phyloP scores from a whole-genome alignment of 257 asterid species.

The Parsonsia alboflavescens region DNA sequence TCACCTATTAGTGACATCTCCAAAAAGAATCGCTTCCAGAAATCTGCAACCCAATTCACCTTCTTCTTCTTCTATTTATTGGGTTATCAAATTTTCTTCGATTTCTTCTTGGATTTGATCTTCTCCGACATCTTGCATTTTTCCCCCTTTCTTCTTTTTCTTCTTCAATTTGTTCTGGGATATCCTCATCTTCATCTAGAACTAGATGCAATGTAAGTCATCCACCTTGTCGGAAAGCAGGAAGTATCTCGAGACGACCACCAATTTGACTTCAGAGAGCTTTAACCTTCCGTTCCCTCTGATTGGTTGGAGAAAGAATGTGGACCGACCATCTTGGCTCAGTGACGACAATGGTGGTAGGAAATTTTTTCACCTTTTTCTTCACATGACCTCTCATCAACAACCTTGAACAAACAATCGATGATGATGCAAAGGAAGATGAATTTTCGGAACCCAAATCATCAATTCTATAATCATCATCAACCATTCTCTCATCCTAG shows the following conservation, averaged over 20 bases:
- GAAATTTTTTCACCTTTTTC: constrained; percentile 20
- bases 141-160: constrained; percentile 6
- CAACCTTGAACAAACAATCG: background rate
- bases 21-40: too few species aligned
- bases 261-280: constrained; percentile 27
- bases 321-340: too few species aligned
- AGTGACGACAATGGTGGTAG: constrained; percentile 29
- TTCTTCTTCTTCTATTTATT: background rate
- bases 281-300: too few species aligned
- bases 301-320: too few species aligned
- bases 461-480: too few species aligned
- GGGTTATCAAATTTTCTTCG: too few species aligned
- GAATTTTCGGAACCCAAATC: background rate
- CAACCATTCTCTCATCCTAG: too few species aligned
- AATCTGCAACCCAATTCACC: constrained; percentile 18
- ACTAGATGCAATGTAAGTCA: constrained; percentile 32
- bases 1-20: constrained; percentile 27
- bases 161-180: background rate
- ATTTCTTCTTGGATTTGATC: too few species aligned
- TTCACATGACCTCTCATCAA: too few species aligned
- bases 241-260: constrained; percentile 19
- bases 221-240: constrained; percentile 31
- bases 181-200: background rate
- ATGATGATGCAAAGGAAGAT: too few species aligned
- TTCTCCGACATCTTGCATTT: too few species aligned